Conservation (phyloP, 2,329 filamentous ascomycete genomes). For the Stachybotrys chlorohalonatus region DNA sequence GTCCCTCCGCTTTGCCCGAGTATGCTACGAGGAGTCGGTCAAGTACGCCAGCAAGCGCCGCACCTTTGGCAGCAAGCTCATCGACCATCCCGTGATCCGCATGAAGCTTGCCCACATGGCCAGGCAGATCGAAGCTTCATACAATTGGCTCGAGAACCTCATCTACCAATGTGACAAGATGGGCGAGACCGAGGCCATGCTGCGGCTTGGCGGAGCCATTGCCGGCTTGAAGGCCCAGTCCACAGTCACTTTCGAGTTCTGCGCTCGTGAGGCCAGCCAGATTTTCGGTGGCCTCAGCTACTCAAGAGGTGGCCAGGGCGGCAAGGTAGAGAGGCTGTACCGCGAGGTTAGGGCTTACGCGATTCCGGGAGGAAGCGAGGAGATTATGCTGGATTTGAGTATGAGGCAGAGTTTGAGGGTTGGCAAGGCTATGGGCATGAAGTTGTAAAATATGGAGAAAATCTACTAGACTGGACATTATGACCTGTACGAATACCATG, state of each 20-base stretch:
- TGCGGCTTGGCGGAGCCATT: slow-evolving; percentile 89
- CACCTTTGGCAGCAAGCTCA: slow-evolving; percentile 93
- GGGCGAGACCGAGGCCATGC: slow-evolving; percentile 91
- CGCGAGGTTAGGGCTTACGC: slow-evolving; percentile 93
- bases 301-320: slow-evolving; percentile 86
- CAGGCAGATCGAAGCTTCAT: slow-evolving; percentile 92
- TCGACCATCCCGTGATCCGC: slow-evolving; percentile 94
- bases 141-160: slow-evolving; percentile 92
- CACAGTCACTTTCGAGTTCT: slow-evolving; percentile 95
- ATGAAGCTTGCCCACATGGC: slow-evolving; percentile 98
- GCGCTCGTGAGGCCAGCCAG: slow-evolving; percentile 89
- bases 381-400: slow-evolving; percentile 97
- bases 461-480: background rate
- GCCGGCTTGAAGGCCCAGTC: slow-evolving; percentile 89
- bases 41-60: slow-evolving; percentile 96
- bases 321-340: slow-evolving; percentile 90
- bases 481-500: slow-evolving; percentile 1
- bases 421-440: slow-evolving; percentile 89
- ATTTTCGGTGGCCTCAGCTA: slow-evolving; percentile 95
- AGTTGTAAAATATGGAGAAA: slow-evolving; percentile 51
- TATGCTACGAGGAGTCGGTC: slow-evolving; percentile 93
- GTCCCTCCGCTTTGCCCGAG: slow-evolving; percentile 86
- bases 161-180: slow-evolving; percentile 91
- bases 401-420: slow-evolving; percentile 86
- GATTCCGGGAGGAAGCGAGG: slow-evolving; percentile 89